These are phyloP conservation scores for Phytophthora lateralis DNA, from an alignment of 352 stramenopile genomes.

Conservation along the genomic window DNA sequence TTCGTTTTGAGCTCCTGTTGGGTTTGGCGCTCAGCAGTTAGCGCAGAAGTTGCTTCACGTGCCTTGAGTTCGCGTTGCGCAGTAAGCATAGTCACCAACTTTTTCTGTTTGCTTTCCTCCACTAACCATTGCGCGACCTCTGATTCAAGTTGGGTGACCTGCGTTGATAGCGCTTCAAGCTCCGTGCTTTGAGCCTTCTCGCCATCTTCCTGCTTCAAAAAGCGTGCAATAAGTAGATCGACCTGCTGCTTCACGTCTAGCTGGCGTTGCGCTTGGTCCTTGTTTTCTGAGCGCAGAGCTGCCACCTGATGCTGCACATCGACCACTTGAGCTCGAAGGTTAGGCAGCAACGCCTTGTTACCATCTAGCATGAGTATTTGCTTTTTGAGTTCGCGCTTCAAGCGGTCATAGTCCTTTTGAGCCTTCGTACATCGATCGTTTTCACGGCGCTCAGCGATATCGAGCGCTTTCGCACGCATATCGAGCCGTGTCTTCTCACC, in stretches of 20 bases:
- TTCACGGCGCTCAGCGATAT: slow-evolving; percentile 60
- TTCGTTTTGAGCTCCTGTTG: slow-evolving; percentile 94
- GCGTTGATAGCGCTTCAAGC: slow-evolving; percentile 61
- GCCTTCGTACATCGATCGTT: slow-evolving; percentile 61
- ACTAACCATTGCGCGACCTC: slow-evolving; percentile 88
- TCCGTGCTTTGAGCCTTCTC: slow-evolving; percentile 75
- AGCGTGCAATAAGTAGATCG: slow-evolving; percentile 88
- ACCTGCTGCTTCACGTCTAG: slow-evolving; percentile 91
- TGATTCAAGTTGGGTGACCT: slow-evolving; percentile 78
- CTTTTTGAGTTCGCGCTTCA: slow-evolving; percentile 91
- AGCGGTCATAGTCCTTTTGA: slow-evolving; percentile 82
- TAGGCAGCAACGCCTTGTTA: slow-evolving; percentile 76
- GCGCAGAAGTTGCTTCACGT: slow-evolving; percentile 75
- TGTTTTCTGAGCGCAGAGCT: slow-evolving; percentile 70
- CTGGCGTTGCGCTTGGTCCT: slow-evolving; percentile 63
- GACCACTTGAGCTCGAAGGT: slow-evolving; percentile 79
- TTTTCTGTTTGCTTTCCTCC: slow-evolving; percentile 90
- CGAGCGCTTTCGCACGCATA: slow-evolving; percentile 61
- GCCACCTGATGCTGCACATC: slow-evolving; percentile 77
- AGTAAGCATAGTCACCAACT: slow-evolving; percentile 87
- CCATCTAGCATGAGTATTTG: slow-evolving; percentile 83
- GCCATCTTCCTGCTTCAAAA: slow-evolving; percentile 86
- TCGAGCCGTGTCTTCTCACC: slow-evolving; percentile 76
- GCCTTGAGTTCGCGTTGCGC: slow-evolving; percentile 92
- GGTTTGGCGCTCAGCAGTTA: slow-evolving; percentile 83